Evolutionary conservation across 148 eudicot species (phyloP).

Genomic region (Fallopia convolvulus): DNA sequence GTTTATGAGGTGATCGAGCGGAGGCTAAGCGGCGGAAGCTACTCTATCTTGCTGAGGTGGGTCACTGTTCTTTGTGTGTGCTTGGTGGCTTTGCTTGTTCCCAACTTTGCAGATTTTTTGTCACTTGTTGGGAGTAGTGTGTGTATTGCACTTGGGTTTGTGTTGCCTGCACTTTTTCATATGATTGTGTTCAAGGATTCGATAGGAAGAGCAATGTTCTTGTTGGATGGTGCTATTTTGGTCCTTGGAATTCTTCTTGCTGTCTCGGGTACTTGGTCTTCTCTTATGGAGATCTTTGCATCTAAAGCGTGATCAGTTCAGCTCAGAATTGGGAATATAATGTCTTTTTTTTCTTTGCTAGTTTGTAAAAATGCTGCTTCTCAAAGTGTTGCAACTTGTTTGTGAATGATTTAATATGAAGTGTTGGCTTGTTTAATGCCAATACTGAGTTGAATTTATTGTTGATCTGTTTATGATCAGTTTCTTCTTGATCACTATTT

Average conservation of each 20-base stretch:
- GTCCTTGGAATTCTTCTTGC: slow-evolving; percentile 51
- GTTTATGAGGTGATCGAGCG: slow-evolving; percentile 81
- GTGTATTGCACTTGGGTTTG: slow-evolving; percentile 66
- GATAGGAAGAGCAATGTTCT: slow-evolving; percentile 29
- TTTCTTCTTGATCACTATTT: background rate
- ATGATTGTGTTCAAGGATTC: slow-evolving; percentile 50
- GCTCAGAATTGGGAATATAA: background rate
- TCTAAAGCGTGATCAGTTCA: slow-evolving; percentile 25
- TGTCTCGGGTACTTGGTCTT: slow-evolving; percentile 61
- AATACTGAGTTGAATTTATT: background rate
- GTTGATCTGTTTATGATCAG: background rate
- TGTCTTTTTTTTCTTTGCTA: background rate
- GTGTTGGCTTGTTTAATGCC: background rate
- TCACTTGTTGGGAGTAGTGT: slow-evolving; percentile 84
- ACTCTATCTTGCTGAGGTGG: slow-evolving; percentile 71
- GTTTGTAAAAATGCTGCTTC: background rate
- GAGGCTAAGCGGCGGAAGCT: slow-evolving; percentile 47
- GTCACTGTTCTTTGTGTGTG: slow-evolving; percentile 37
- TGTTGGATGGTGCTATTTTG: slow-evolving; percentile 35
- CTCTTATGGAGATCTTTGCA: slow-evolving; percentile 46
- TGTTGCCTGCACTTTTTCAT: slow-evolving; percentile 77
- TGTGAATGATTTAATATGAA: background rate
- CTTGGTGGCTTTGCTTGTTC: slow-evolving; percentile 63
- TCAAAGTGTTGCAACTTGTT: background rate
- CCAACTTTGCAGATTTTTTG: slow-evolving; percentile 82